Conservation (phyloP, 1,284 basidiomycete species). For the Lignosus rhinocerotis region DNA sequence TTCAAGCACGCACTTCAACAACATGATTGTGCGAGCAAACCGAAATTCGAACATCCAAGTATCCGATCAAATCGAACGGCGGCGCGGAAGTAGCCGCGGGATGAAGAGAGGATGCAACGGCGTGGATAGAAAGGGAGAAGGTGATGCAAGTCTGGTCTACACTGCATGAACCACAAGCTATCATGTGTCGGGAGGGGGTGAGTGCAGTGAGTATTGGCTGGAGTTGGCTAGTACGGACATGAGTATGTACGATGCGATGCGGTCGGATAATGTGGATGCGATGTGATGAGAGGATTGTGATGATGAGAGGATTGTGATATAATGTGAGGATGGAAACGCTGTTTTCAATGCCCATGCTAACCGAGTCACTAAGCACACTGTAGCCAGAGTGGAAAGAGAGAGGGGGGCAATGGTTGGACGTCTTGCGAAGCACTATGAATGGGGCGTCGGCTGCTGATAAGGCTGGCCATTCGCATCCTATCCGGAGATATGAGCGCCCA, state of each 20-base stretch:
- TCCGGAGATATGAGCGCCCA: not conserved
- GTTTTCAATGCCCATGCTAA: not conserved
- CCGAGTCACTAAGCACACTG: not conserved
- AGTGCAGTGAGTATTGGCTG: not conserved
- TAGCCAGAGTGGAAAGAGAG: not conserved
- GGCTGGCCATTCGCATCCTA: conserved; percentile 24
- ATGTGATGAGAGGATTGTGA: not conserved
- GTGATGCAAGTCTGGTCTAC: not conserved
- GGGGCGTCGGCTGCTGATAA: conserved; percentile 27
- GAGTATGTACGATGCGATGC: not conserved
- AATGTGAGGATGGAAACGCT: not conserved
- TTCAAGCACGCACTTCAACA: too few relatives aligned
- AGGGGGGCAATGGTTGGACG: not conserved
- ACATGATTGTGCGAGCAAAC: too few relatives aligned
- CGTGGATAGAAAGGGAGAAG: not conserved
- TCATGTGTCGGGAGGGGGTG: not conserved
- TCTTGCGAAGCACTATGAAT: conserved; percentile 9
- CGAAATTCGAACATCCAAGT: too few relatives aligned
- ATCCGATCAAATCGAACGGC: not conserved
- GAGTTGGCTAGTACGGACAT: not conserved
- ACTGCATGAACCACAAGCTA: not conserved
- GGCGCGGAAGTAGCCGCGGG: not conserved
- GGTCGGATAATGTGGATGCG: not conserved
- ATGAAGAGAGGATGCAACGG: not conserved
- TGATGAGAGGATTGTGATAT: not conserved